A percentile compares a stretch with the other conserved stretches of the same genome.
Conservation (phyloP, 345 rosid genomes). For the Citrus glauca region DNA sequence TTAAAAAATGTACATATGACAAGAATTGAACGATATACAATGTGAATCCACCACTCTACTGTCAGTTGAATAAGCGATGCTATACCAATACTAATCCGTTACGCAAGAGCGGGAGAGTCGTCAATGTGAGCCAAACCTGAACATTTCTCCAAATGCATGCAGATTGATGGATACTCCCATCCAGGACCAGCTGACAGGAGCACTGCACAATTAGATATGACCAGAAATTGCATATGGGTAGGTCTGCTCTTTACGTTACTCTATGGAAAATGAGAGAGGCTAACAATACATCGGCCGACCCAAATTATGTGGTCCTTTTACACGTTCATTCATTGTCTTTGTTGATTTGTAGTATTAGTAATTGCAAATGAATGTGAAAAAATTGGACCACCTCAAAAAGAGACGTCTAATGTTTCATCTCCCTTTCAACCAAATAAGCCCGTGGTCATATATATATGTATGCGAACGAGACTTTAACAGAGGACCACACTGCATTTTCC, state of each 20-base stretch:
- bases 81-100: neutral
- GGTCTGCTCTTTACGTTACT: neutral
- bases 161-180: neutral
- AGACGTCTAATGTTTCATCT: slow-evolving; percentile 26
- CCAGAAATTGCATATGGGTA: neutral
- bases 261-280: slow-evolving; percentile 13
- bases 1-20: too few relatives aligned
- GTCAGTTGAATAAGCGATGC: neutral
- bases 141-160: neutral
- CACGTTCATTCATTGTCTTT: neutral
- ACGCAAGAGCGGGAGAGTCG: neutral
- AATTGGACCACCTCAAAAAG: slow-evolving; percentile 22
- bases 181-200: slow-evolving; percentile 8
- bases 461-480: neutral
- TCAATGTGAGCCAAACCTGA: neutral
- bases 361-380: neutral
- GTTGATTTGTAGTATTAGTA: neutral
- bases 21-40: too few relatives aligned
- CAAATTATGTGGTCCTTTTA: neutral
- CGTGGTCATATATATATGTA: neutral
- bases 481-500: slow-evolving; percentile 28
- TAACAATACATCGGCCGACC: slow-evolving; percentile 15
- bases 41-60: neutral
- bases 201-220: too few relatives aligned
- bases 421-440: slow-evolving; percentile 15